Evolutionary conservation across 139 green algal species (phyloP).

Genomic region (Coelastrella sp.): DNA sequence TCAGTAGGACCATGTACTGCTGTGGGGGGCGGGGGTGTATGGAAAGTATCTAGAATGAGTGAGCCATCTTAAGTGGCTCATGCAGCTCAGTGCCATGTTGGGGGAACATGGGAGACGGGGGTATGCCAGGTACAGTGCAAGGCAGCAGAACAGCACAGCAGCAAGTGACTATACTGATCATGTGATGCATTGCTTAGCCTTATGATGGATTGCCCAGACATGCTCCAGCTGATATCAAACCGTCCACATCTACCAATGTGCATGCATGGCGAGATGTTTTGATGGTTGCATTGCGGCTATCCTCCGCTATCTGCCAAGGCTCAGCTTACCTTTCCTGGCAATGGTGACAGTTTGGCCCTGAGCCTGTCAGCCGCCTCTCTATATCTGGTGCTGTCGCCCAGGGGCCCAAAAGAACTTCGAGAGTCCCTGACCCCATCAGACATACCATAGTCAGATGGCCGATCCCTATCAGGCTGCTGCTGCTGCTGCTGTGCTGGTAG

Average conservation of each 20-base stretch:
- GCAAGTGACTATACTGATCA: neutral
- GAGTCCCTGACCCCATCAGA: no score
- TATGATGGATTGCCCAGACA: neutral
- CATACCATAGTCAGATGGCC: neutral
- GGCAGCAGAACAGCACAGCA: neutral
- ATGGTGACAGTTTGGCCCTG: neutral
- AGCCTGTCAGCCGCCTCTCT: slow-evolving; percentile 17
- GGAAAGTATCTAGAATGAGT: no score
- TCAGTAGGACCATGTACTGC: no score
- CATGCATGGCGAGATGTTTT: no score
- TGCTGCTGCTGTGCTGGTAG: slow-evolving; percentile 6
- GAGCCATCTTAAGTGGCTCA: no score
- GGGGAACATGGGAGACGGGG: no score
- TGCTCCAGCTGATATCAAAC: neutral
- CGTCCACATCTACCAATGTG: no score
- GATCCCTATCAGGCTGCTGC: neutral
- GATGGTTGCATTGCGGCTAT: neutral
- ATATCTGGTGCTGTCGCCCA: neutral
- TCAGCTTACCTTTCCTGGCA: neutral
- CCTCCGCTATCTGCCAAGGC: neutral
- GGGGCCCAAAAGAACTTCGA: no score
- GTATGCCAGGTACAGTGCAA: neutral
- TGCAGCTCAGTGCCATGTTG: no score
- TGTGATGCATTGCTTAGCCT: neutral
- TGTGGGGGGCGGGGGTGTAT: no score